Percentiles rank a stretch among this genome's conserved stretches.
These are phyloP conservation scores for Isochrysis galbana DNA, from an alignment of 78 protist species.

Conservation along the genomic window DNA sequence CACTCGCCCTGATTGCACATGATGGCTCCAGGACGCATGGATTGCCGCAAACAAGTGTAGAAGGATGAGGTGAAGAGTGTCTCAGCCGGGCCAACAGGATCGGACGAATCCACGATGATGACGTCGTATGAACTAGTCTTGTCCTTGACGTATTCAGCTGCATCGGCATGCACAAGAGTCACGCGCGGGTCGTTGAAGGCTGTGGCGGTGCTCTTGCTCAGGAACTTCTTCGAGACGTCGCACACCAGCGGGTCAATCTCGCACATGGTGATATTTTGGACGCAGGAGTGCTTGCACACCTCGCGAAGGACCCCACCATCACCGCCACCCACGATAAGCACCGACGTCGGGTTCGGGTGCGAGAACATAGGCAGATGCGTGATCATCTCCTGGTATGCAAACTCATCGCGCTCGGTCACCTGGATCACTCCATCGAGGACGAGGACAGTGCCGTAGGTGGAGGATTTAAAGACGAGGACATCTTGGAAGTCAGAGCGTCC, in stretches of 20 bases:
- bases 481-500: slow-evolving; percentile 81
- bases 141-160: slow-evolving; percentile 75
- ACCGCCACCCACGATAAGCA: slow-evolving; percentile 97
- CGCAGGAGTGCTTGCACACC: slow-evolving; percentile 2
- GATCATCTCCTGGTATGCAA: slow-evolving; percentile 96
- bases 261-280: background rate
- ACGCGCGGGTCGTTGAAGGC: slow-evolving; percentile 77
- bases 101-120: slow-evolving; percentile 94
- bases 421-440: slow-evolving; percentile 88
- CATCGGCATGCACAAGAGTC: slow-evolving; percentile 78
- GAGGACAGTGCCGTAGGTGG: slow-evolving; percentile 89
- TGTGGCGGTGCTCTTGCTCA: slow-evolving; percentile 71
- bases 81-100: slow-evolving; percentile 75
- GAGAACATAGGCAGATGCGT: slow-evolving; percentile 85
- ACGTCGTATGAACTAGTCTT: slow-evolving; percentile 76
- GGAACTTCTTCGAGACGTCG: slow-evolving; percentile 67
- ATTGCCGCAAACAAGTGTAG: background rate
- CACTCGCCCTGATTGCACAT: slow-evolving; percentile 89
- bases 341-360: slow-evolving; percentile 82
- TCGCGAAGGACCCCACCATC: slow-evolving; percentile 98
- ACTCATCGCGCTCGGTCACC: slow-evolving; percentile 92
- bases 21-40: slow-evolving; percentile 71
- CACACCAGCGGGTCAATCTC: slow-evolving; percentile 59
- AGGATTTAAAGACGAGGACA: slow-evolving; percentile 63
- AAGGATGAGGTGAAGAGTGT: background rate